Evolutionary conservation across 768 basidiomycete genomes (phyloP).

Genomic region (Cubamyces lactineus): DNA sequence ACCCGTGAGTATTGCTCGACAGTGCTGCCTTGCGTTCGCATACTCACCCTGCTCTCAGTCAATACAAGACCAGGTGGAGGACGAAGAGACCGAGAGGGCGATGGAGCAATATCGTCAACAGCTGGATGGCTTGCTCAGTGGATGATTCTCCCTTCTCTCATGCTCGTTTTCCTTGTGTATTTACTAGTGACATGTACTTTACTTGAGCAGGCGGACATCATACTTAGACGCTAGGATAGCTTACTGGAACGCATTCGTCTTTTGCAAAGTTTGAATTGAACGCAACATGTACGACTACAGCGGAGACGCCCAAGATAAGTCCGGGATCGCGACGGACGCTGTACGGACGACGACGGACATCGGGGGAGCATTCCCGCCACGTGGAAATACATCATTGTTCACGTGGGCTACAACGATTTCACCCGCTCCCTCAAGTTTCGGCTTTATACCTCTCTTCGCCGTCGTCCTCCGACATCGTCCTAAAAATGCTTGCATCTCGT

Average conservation of each 20-base stretch:
- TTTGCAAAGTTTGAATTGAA: neutral
- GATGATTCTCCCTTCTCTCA: constrained; percentile 25
- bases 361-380: constrained; percentile 16
- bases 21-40: neutral
- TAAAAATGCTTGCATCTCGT: constrained; percentile 62
- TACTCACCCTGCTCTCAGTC: constrained; percentile 41
- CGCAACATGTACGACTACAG: neutral
- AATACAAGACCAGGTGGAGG: constrained; percentile 63
- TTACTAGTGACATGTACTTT: constrained; percentile 4
- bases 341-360: constrained; percentile 7
- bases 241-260: neutral
- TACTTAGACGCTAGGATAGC: neutral
- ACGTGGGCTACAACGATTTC: constrained; percentile 28
- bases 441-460: constrained; percentile 29
- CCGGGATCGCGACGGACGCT: constrained; percentile 3
- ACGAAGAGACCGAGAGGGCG: constrained; percentile 83
- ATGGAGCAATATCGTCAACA: constrained; percentile 92
- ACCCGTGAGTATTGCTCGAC: constrained; percentile 59
- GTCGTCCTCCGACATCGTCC: constrained; percentile 28
- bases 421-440: constrained; percentile 24
- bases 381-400: constrained; percentile 31
- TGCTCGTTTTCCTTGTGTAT: constrained; percentile 4
- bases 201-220: neutral
- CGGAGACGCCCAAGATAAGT: neutral
- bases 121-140: constrained; percentile 82